Conservation (phyloP, 1,284 basidiomycete genomes). For the Salmacisia buchloeana region DNA sequence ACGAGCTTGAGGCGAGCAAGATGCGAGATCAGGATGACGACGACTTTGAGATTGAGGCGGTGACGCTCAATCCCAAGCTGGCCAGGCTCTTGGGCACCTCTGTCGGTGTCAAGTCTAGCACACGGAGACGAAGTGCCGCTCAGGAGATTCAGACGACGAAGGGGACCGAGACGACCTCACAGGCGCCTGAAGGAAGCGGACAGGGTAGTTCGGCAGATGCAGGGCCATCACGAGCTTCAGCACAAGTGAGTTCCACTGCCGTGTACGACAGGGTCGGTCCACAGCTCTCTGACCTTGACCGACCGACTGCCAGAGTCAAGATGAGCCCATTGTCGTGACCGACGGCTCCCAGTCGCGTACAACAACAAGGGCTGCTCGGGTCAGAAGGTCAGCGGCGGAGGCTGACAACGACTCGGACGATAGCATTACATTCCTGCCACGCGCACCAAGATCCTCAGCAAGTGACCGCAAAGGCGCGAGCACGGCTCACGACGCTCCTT, state of each 20-base stretch:
- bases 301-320: not conserved
- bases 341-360: not conserved
- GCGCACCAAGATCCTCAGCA: not conserved
- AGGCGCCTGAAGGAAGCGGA: not conserved
- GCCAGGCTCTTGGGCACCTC: not conserved
- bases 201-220: not conserved
- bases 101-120: not conserved
- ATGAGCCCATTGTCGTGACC: not conserved
- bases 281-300: not conserved
- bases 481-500: not conserved
- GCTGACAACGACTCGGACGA: not conserved
- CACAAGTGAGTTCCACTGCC: too few species aligned
- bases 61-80: not conserved
- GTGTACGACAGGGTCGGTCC: not conserved
- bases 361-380: not conserved
- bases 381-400: not conserved
- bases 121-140: not conserved
- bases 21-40: not conserved
- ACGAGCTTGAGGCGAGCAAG: not conserved
- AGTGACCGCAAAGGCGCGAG: not conserved
- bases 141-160: too few species aligned
- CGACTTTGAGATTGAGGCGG: not conserved
- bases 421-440: not conserved
- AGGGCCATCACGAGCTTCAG: not conserved
- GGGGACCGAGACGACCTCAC: too few species aligned